A percentile compares a stretch with the other conserved stretches of the same genome.
phyloP scores from a whole-genome alignment of 1,284 basidiomycete species.

The Puccinia brachypodii region DNA sequence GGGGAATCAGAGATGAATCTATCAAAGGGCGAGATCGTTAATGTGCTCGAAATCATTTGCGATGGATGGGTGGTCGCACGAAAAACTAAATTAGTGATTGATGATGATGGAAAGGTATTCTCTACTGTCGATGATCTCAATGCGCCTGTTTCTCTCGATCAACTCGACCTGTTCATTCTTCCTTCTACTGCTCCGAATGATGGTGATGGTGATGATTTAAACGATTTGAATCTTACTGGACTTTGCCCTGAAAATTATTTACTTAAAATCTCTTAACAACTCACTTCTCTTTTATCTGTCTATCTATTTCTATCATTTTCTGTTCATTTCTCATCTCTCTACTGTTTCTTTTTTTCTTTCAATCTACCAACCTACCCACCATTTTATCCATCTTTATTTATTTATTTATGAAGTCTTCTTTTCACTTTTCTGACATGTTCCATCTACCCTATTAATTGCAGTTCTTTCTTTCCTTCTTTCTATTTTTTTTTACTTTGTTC shows the following conservation, averaged over 20 bases:
- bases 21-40: slow-evolving; percentile 27
- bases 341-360: neutral
- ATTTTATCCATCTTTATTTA: too few species aligned
- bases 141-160: neutral
- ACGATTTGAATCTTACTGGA: slow-evolving; percentile 1
- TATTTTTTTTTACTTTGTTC: too few species aligned
- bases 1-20: slow-evolving; percentile 34
- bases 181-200: neutral
- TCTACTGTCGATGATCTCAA: neutral
- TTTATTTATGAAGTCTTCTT: too few species aligned
- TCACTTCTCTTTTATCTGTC: neutral
- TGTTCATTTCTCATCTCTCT: neutral
- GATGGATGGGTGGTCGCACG: slow-evolving; percentile 42
- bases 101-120: slow-evolving; percentile 26
- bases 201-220: neutral
- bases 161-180: neutral
- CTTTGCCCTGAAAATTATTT: slow-evolving; percentile 25
- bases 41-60: slow-evolving; percentile 33
- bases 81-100: slow-evolving; percentile 17
- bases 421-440: too few species aligned
- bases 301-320: neutral
- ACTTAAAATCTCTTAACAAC: slow-evolving; percentile 4
- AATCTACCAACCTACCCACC: too few species aligned
- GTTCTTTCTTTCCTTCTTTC: too few species aligned
- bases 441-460: too few species aligned